These are phyloP conservation scores for Ogataea methylovora DNA, from an alignment of 805 yeast genomes.

Conservation along the genomic window DNA sequence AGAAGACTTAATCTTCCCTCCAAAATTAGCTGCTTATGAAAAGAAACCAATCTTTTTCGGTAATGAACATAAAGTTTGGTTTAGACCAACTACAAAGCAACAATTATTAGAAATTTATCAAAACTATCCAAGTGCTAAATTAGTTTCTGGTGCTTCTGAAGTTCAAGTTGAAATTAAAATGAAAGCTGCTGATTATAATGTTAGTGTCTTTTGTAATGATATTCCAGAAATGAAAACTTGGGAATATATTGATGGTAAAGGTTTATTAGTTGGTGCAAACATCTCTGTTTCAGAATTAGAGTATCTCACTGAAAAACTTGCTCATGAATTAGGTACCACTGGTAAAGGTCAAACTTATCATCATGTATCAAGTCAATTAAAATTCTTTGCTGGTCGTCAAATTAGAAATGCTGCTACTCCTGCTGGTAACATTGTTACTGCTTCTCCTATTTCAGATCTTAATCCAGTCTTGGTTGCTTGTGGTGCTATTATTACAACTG, in stretches of 20 bases:
- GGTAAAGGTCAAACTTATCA: constrained; percentile 26
- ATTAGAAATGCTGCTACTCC: constrained; percentile 42
- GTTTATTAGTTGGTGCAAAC: constrained; percentile 35
- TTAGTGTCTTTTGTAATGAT: constrained; percentile 33
- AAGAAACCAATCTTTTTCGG: constrained; percentile 27
- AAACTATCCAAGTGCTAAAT: constrained; percentile 28
- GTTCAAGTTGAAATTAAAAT: constrained; percentile 38
- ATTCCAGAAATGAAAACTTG: constrained; percentile 29
- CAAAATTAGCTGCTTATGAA: constrained; percentile 20
- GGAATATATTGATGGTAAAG: constrained; percentile 29
- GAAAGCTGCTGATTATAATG: constrained; percentile 32
- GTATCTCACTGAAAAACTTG: constrained; percentile 24
- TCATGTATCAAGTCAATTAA: constrained; percentile 32
- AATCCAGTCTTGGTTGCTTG: constrained; percentile 38
- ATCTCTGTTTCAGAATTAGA: constrained; percentile 32
- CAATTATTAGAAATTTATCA: constrained; percentile 28
- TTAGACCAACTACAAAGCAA: constrained; percentile 32
- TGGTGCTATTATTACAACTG: constrained; percentile 29
- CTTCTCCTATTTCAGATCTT: constrained; percentile 40
- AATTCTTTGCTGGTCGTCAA: constrained; percentile 40
- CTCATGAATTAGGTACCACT: constrained; percentile 11
- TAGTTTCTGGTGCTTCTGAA: constrained; percentile 41
- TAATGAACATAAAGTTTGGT: constrained; percentile 31
- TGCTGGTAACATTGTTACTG: constrained; percentile 41
- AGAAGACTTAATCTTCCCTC: constrained; percentile 34